These are phyloP conservation scores for Biscutella laevigata DNA, from an alignment of 441 rosid genomes.

Conservation along the genomic window DNA sequence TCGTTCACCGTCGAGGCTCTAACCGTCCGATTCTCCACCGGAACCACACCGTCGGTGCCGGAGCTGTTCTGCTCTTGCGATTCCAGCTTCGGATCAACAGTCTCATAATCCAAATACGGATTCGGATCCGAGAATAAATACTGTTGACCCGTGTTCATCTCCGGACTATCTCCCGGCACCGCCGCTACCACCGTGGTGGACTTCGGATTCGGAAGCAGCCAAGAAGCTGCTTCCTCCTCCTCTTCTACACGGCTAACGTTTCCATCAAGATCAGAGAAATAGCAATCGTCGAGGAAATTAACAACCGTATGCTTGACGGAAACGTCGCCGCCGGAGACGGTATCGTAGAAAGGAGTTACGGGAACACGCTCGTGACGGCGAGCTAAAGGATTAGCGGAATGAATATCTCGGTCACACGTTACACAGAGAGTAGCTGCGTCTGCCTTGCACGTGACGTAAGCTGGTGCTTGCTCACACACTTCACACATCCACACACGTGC, in stretches of 20 bases:
- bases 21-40: conserved; percentile 39
- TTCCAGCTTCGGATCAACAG: conserved; percentile 49
- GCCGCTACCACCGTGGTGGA: background rate
- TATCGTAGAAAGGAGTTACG: conserved; percentile 55
- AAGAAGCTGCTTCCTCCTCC: conserved; percentile 83
- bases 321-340: conserved; percentile 28
- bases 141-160: conserved; percentile 49
- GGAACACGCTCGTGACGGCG: conserved; percentile 79
- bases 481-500: conserved; percentile 80
- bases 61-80: conserved; percentile 62
- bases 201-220: conserved; percentile 70
- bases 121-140: conserved; percentile 55
- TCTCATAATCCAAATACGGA: conserved; percentile 58
- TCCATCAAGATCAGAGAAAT: conserved; percentile 38
- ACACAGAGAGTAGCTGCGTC: conserved; percentile 89
- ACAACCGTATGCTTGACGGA: conserved; percentile 29
- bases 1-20: conserved; percentile 39
- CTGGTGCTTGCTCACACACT: conserved; percentile 95
- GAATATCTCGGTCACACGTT: conserved; percentile 88
- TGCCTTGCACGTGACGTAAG: conserved; percentile 86
- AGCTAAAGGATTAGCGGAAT: conserved; percentile 81
- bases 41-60: conserved; percentile 79
- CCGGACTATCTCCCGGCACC: conserved; percentile 33
- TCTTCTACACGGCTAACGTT: conserved; percentile 54
- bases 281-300: conserved; percentile 48